Evolutionary conservation across 2,329 filamentous ascomycete genomes (phyloP).

Genomic region (Cadophora gregata): DNA sequence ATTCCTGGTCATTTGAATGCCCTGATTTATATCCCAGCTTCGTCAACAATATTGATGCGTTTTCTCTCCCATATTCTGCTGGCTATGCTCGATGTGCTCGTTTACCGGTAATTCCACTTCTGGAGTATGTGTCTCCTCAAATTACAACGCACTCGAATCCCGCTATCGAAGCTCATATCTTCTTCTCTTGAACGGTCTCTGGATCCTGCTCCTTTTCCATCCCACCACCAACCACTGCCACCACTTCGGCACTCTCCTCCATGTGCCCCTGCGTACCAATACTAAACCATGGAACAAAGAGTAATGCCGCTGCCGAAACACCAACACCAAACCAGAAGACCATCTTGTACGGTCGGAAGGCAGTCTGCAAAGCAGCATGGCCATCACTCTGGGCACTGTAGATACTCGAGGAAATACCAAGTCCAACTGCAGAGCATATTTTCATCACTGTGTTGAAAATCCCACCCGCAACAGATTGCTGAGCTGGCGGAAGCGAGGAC

Average conservation of each 20-base stretch:
- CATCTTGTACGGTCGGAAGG: conserved; percentile 54
- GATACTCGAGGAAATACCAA: conserved; percentile 66
- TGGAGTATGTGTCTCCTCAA: too few species aligned
- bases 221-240: not conserved
- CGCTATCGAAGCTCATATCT: not conserved
- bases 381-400: conserved; percentile 56
- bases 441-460: conserved; percentile 70
- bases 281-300: conserved; percentile 57
- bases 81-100: too few species aligned
- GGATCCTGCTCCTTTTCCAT: not conserved
- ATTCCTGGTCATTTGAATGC: not conserved
- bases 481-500: conserved; percentile 61
- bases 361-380: conserved; percentile 30
- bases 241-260: conserved; percentile 8
- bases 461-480: conserved; percentile 68
- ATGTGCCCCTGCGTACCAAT: conserved; percentile 57
- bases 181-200: not conserved
- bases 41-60: too few species aligned
- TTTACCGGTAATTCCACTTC: too few species aligned
- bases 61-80: too few species aligned
- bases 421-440: conserved; percentile 59
- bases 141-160: not conserved
- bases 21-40: too few species aligned
- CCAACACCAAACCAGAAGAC: conserved; percentile 58
- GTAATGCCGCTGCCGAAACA: conserved; percentile 49